phyloP scores from a whole-genome alignment of 495 filamentous ascomycete genomes.

The Tuber calosporum region DNA sequence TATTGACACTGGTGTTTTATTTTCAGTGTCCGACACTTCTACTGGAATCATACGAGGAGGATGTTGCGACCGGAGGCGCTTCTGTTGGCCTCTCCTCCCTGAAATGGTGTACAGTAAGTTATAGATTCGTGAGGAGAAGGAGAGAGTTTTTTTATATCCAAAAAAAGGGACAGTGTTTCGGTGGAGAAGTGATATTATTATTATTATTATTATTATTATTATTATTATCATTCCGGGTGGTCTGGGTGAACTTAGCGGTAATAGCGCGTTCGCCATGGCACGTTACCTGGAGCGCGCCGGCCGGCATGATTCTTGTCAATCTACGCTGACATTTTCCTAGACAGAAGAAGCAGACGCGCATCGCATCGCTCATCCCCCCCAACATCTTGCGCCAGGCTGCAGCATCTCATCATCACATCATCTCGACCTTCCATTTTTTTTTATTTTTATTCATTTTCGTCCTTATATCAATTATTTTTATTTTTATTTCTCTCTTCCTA shows the following conservation, averaged over 20 bases:
- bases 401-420: background rate
- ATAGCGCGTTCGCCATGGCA: background rate
- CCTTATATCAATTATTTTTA: too few relatives aligned
- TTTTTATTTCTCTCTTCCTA: background rate
- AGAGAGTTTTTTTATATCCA: background rate
- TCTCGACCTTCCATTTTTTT: background rate
- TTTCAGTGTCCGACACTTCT: too few relatives aligned
- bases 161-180: background rate
- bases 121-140: background rate
- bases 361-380: constrained; percentile 1
- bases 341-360: background rate
- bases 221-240: too few relatives aligned
- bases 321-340: background rate
- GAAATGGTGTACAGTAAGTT: background rate
- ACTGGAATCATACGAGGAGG: background rate
- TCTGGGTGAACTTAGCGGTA: background rate
- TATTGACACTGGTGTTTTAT: too few relatives aligned
- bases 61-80: background rate
- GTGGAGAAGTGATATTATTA: background rate
- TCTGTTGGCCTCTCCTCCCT: background rate
- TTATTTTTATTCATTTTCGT: background rate
- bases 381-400: constrained; percentile 3
- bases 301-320: background rate
- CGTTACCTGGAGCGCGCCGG: background rate
- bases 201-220: too few relatives aligned